These are phyloP conservation scores for Hymenoscyphus occultus DNA, from an alignment of 2,329 filamentous ascomycete genomes.

Conservation along the genomic window DNA sequence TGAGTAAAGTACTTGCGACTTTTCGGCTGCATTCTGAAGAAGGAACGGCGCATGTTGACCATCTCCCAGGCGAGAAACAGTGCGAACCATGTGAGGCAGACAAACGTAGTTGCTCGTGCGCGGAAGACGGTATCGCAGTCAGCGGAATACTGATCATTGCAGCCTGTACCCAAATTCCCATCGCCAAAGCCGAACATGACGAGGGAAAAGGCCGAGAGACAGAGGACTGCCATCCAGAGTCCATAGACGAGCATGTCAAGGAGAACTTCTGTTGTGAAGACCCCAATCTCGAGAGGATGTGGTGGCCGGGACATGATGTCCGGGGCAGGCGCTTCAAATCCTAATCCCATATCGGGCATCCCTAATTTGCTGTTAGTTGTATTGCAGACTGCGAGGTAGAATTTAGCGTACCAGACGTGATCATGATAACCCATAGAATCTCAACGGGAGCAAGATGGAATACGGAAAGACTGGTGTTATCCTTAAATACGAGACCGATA, in stretches of 20 bases:
- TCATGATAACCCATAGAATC: constrained; percentile 93
- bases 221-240: constrained; percentile 70
- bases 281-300: constrained; percentile 62
- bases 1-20: constrained; percentile 60
- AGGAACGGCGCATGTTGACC: constrained; percentile 67
- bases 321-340: constrained; percentile 4
- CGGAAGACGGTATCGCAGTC: constrained; percentile 64
- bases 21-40: constrained; percentile 70
- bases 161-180: constrained; percentile 53
- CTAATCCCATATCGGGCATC: constrained; percentile 11
- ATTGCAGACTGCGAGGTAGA: neutral
- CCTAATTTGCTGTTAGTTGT: neutral
- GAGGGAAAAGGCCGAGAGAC: constrained; percentile 59
- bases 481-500: constrained; percentile 79
- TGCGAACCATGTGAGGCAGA: constrained; percentile 72
- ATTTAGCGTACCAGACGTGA: constrained; percentile 65
- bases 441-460: constrained; percentile 84
- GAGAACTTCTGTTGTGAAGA: constrained; percentile 76
- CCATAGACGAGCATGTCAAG: constrained; percentile 80
- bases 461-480: constrained; percentile 67
- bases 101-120: constrained; percentile 70
- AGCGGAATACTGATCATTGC: constrained; percentile 56
- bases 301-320: constrained; percentile 58
- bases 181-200: constrained; percentile 61
- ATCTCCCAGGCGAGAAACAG: constrained; percentile 79